Evolutionary conservation across 1,284 basidiomycete species (phyloP), one percentile per base, ranked within the genome.

Genomic region (Ganoderma resinaceum): DNA sequence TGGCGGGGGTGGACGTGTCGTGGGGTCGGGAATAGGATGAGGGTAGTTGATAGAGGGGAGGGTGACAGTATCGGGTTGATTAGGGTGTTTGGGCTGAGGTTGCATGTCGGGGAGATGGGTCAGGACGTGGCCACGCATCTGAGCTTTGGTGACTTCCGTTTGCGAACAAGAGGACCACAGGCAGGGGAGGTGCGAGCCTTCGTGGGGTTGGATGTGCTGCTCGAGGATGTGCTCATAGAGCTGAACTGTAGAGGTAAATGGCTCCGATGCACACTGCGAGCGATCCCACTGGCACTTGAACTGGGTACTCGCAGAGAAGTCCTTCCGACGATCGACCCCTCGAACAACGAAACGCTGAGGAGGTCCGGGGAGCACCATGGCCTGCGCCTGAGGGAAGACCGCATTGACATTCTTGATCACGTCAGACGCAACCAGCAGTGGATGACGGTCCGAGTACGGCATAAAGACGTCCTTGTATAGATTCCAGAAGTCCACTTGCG

Each of bases 401-500:
- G 87, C 80, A 65, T 87, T 92, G 65, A 95, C 92, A 69, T 91
- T 92, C 77, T 95, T 95, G 77, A 97, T 97, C 58, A 96, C 91
- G 58, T 96, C 95, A 2, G 93, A 91, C 0, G 95, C 95, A 1
- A 89, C 88, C 23, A 94, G 87, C 62, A 93, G 82, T 9, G 86
- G 85, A 67, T 86, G 82, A 57, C 84, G 83, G 9, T 90, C 87
- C 66, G 83, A 78, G 72, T 83, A 85, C 0, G 86, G 87, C 14
- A 83, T 80, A 75, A 93, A 93, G 0, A 82, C 85, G 68, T 93
- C 91, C 75, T 92, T 92, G 81, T 97, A 97, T 16, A 95, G 83
- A 67, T 88, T 93, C 95, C 95, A 97, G 72, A 97, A 93, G 71
- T 94, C 93, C 65, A 96, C 94, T 80, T 97, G 95, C 0, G 95